Conservation (phyloP, 2,329 filamentous ascomycete species). For the Fusarium zealandicum region DNA sequence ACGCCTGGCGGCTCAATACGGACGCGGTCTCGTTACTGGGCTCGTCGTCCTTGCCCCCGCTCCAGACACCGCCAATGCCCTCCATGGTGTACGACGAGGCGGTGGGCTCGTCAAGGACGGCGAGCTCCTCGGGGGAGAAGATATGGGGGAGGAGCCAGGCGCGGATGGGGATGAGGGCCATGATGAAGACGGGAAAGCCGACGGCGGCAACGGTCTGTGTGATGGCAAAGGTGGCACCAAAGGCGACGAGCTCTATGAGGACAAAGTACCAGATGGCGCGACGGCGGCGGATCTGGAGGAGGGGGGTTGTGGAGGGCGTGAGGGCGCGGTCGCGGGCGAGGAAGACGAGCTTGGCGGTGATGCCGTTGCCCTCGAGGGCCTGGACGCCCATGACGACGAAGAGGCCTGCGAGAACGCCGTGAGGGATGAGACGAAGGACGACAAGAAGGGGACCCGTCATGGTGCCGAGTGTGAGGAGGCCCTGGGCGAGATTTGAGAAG, state of each 20-base stretch:
- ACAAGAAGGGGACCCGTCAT: constrained; percentile 78
- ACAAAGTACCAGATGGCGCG: constrained; percentile 76
- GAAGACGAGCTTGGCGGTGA: constrained; percentile 77
- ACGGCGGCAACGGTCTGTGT: constrained; percentile 85
- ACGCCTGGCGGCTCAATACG: constrained; percentile 15
- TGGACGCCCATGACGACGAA: constrained; percentile 89
- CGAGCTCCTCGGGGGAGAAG: constrained; percentile 67
- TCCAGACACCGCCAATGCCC: constrained; percentile 71
- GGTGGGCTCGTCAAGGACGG: constrained; percentile 73
- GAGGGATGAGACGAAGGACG: constrained; percentile 79
- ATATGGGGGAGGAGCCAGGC: constrained; percentile 68
- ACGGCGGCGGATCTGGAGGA: constrained; percentile 67
- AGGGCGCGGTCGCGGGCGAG: constrained; percentile 69
- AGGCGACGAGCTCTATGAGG: constrained; percentile 70
- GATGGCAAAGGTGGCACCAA: constrained; percentile 81
- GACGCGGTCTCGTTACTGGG: constrained; percentile 29
- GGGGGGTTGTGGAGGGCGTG: constrained; percentile 65
- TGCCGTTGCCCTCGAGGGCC: constrained; percentile 77
- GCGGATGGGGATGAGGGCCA: constrained; percentile 71
- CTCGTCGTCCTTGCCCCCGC: constrained; percentile 43
- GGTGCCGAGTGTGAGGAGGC: constrained; percentile 78
- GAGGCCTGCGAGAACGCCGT: constrained; percentile 79
- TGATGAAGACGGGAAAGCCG: constrained; percentile 78
- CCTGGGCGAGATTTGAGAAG: constrained; percentile 79
- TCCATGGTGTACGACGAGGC: constrained; percentile 80